Evolutionary conservation across 208 protist genomes (phyloP), one percentile per base, ranked within the genome.

Genomic region (Leishmania gerbilli): DNA sequence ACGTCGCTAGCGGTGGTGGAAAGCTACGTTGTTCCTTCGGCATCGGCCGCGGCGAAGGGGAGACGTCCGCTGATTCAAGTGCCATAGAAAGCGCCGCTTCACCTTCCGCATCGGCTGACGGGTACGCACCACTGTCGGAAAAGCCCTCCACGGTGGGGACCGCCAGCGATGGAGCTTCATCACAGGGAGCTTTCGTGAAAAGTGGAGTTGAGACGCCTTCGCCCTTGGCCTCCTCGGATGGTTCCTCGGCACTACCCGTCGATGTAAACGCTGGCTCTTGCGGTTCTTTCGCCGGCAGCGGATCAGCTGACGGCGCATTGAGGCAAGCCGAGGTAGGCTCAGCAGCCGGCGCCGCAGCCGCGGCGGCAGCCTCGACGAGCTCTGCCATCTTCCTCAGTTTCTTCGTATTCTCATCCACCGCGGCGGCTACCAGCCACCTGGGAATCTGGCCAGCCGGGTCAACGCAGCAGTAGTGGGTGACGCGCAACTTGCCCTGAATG

Each of bases 371-470:
- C 40, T 77, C 77, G 2, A 47, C 75, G 3, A 85, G 78, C 69
- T 74, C 31, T 42, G 67, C 62, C 13, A 89, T 79, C 27, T 45
- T 81, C 34, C 37, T 71, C 71, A 92, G 65, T 79, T 89, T 92
- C 45, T 83, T 71, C 1, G 79, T 83, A 65, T 90, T 84, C 37
- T 86, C 64, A 5, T 74, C 76, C 67, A 86, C 72, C 3, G 84
- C 87, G 1, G 89, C 80, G 1, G 79, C 72, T 2, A 84, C 77
- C 11, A 90, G 31, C 89, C 89, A 92, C 47, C 86, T 87, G 34
- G 89, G 87, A n/a, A 92, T 74, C n/a, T 71, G 79, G 31, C 89
- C 89, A 62, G 78, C 83, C 37, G 89, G 82, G 49, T 92, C 87
- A 0, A 90, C 89, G 58, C 89, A 92, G 83, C 81, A 87, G 56